Conservation (phyloP, 140 eudicot species). For the Senecio squalidus region DNA sequence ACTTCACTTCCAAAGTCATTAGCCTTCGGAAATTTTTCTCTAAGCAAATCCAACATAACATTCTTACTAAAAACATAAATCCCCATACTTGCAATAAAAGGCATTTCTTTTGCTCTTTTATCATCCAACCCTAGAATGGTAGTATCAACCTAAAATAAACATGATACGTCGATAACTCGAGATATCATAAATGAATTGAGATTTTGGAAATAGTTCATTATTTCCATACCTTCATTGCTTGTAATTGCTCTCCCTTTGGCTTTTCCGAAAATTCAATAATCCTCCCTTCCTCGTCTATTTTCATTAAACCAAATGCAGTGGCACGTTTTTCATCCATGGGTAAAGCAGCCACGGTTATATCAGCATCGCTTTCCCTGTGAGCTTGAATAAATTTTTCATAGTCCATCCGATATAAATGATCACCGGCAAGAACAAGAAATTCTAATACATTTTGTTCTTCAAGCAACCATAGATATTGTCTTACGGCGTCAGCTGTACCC, state of each 20-base stretch:
- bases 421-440: conserved; percentile 57
- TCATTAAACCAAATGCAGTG: conserved; percentile 81
- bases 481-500: conserved; percentile 92
- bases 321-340: conserved; percentile 91
- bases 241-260: conserved; percentile 61
- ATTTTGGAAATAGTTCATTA: not conserved
- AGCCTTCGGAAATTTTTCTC: conserved; percentile 83
- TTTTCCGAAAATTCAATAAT: conserved; percentile 71
- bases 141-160: conserved; percentile 60
- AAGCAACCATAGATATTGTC: conserved; percentile 79
- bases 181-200: no score
- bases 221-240: conserved; percentile 60
- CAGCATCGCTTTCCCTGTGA: conserved; percentile 82
- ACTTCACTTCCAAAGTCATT: conserved; percentile 98
- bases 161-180: not conserved
- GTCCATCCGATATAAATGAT: conserved; percentile 79
- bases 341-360: conserved; percentile 75
- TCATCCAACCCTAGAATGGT: conserved; percentile 86
- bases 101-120: conserved; percentile 90
- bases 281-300: conserved; percentile 73
- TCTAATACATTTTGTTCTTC: conserved; percentile 76
- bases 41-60: conserved; percentile 73
- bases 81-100: conserved; percentile 94
- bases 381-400: conserved; percentile 73
- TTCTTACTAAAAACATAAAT: conserved; percentile 87